phyloP scores from a whole-genome alignment of 2,329 filamentous ascomycete species.

The Didymella sp. region DNA sequence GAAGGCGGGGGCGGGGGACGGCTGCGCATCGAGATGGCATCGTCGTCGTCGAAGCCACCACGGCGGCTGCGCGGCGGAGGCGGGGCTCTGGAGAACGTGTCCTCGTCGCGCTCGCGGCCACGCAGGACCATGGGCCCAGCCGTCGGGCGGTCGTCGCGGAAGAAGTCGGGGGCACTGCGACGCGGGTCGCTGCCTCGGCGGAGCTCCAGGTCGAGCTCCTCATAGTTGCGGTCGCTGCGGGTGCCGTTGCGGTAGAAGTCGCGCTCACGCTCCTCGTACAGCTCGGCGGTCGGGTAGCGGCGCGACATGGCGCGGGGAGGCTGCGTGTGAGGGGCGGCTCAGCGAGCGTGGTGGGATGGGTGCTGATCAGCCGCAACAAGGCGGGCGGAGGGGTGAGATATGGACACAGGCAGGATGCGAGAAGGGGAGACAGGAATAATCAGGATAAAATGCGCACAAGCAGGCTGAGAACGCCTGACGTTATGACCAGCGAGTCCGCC shows the following conservation, averaged over 20 bases:
- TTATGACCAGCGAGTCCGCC: constrained; percentile 32
- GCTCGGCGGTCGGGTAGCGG: constrained; percentile 55
- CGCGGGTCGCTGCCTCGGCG: constrained; percentile 47
- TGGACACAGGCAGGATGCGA: constrained; percentile 7
- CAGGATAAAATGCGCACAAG: constrained; percentile 10
- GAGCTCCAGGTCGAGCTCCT: constrained; percentile 60
- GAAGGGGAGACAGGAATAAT: background rate
- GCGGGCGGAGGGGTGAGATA: constrained; percentile 8
- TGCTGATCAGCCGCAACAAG: constrained; percentile 21
- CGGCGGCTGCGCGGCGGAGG: constrained; percentile 39
- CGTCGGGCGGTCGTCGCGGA: constrained; percentile 56
- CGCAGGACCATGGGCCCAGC: constrained; percentile 57
- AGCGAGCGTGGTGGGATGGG: constrained; percentile 12
- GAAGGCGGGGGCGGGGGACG: constrained; percentile 38
- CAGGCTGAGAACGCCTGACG: constrained; percentile 30
- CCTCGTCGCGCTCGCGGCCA: constrained; percentile 52
- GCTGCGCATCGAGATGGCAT: constrained; percentile 44
- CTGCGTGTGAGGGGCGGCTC: constrained; percentile 24
- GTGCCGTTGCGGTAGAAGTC: constrained; percentile 56
- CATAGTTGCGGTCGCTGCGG: constrained; percentile 54
- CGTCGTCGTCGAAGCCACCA: constrained; percentile 51
- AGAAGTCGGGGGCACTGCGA: constrained; percentile 57
- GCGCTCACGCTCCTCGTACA: constrained; percentile 58
- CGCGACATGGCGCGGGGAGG: constrained; percentile 51
- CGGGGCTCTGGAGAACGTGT: constrained; percentile 43